Base-by-base conservation (phyloP, 2,329 filamentous ascomycete genomes). In the Diaporthe sp. region DNA sequence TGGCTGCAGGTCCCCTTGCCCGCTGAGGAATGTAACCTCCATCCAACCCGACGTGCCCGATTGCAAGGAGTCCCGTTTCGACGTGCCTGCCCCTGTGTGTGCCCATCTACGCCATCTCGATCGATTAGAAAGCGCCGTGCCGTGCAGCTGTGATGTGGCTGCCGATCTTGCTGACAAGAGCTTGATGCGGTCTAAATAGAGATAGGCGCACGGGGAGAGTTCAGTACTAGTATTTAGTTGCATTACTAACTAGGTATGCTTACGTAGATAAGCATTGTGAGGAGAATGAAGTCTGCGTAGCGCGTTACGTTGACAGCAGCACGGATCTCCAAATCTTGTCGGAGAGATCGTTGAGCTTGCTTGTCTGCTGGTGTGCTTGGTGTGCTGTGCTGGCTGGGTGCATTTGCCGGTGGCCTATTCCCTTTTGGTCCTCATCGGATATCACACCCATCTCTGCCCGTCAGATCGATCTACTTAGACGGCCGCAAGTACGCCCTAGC, bases 151-250 rank as follows among this genome's bases (percentile, higher is more conserved):
- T 13, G 44, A 44, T 51, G 44, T 53, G 47, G 47, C 30, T 39
- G 63, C 47, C 63, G 63, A 53, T 68, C 63, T 53, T 53, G 63
- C 63, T 37, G 47, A 25, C 15, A 65, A n/a, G n/a, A n/a, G n/a
- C n/a, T n/a, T n/a, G n/a, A 47, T 51, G 63, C 44, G 63, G 44
- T 17, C 30, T 66, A 47, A 30, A 15, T 7, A 50, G 9, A 25
- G n/a, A n/a, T 13, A 25, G 37, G 37, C 22, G 44, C 30, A 35
- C 22, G 8, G n/a, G n/a, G 44, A 53, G 44, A 68, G 63, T 53
- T 68, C 32, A 53, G 15, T 50, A 53, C 63, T 68, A 66, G 61
- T 50, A 1, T 37, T 65, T 66, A 66, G 61, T 66, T 66, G 13
- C 44, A 66, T 66, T 51, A 37, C 30, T 66, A 51, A 37, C 27